phyloP scores from a whole-genome alignment of 1,284 basidiomycete genomes.

The Phenoliferia sp. region DNA sequence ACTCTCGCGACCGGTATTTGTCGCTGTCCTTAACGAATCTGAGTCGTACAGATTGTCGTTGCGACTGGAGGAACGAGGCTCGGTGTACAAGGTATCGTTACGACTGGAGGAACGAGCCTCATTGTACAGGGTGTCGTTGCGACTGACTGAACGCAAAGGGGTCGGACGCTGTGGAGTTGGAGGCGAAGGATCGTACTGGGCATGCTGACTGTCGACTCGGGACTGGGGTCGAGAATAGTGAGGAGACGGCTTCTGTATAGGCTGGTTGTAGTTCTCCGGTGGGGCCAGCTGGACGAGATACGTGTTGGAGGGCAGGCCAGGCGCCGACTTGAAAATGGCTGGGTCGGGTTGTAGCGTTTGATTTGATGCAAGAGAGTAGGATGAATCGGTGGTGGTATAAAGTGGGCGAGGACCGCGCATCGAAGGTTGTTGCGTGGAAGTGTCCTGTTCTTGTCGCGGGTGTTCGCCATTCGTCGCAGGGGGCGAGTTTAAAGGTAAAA shows the following conservation, averaged over 20 bases:
- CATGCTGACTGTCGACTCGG: neutral
- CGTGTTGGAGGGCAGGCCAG: neutral
- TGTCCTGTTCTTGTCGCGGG: neutral
- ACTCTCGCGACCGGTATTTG: neutral
- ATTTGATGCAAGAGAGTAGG: neutral
- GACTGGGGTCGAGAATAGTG: neutral
- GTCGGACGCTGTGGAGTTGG: neutral
- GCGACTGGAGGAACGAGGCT: neutral
- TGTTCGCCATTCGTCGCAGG: neutral
- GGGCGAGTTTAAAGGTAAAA: neutral
- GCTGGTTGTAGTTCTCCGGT: neutral
- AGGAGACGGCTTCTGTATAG: neutral
- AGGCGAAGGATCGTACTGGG: neutral
- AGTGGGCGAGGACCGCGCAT: constrained; percentile 3
- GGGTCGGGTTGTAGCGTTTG: neutral
- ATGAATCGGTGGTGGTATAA: neutral
- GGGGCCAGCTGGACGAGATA: neutral
- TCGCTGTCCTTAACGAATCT: neutral
- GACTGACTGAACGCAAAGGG: neutral
- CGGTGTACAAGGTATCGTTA: neutral
- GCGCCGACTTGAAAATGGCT: neutral
- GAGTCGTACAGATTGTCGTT: neutral
- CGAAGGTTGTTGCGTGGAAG: neutral
- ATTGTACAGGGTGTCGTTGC: neutral
- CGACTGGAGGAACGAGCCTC: neutral